phyloP scores from a whole-genome alignment of 2,329 filamentous ascomycete species.

The Alternaria novae-zelandiae region DNA sequence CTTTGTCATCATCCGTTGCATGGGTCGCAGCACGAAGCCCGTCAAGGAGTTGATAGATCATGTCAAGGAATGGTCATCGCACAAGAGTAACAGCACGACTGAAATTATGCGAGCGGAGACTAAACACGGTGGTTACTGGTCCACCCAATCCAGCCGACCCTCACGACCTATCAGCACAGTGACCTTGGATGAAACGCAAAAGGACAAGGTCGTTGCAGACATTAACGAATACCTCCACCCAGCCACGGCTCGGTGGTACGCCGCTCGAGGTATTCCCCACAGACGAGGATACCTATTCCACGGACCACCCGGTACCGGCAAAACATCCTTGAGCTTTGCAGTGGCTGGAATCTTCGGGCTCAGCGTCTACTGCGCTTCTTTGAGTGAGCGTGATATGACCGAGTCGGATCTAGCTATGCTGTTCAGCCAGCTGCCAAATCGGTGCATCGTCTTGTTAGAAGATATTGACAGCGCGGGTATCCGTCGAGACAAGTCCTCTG shows the following conservation, averaged over 20 bases:
- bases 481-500: slow-evolving; percentile 35
- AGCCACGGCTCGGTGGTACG: slow-evolving; percentile 77
- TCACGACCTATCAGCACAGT: slow-evolving; percentile 77
- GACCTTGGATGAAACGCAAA: slow-evolving; percentile 71
- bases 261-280: slow-evolving; percentile 83
- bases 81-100: slow-evolving; percentile 53
- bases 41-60: slow-evolving; percentile 56
- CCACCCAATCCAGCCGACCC: slow-evolving; percentile 60
- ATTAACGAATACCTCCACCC: slow-evolving; percentile 81
- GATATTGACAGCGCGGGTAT: slow-evolving; percentile 58
- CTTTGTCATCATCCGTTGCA: slow-evolving; percentile 47
- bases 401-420: slow-evolving; percentile 65
- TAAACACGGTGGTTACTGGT: slow-evolving; percentile 44
- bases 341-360: slow-evolving; percentile 57
- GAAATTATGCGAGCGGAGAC: slow-evolving; percentile 53
- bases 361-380: slow-evolving; percentile 54
- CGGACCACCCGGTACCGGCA: slow-evolving; percentile 81
- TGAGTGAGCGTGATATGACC: slow-evolving; percentile 73
- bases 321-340: slow-evolving; percentile 59
- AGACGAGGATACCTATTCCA: slow-evolving; percentile 82
- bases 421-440: slow-evolving; percentile 52
- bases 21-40: slow-evolving; percentile 56
- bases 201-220: slow-evolving; percentile 70
- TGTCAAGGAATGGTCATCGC: slow-evolving; percentile 54
- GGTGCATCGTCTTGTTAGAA: slow-evolving; percentile 56